Conservation (phyloP, 1,284 basidiomycete species). For the Chalciporus sp. region DNA sequence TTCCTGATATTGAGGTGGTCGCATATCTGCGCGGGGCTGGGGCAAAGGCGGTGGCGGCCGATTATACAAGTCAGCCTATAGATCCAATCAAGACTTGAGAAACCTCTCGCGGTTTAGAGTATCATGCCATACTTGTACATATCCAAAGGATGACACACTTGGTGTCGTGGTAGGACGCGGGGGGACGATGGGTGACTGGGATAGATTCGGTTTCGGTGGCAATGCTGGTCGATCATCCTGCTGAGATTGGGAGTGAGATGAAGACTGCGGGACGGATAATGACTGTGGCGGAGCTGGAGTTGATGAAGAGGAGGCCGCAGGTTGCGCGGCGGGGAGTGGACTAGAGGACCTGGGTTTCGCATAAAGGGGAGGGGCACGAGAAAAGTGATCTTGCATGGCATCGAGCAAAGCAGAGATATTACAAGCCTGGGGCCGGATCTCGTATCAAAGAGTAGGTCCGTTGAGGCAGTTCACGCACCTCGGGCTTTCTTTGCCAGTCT, state of each 20-base stretch:
- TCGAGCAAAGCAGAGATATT: slow-evolving; percentile 67
- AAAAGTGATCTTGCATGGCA: slow-evolving; percentile 81
- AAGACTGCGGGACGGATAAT: slow-evolving; percentile 17
- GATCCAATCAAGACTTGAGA: slow-evolving; percentile 8
- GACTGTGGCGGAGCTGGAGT: slow-evolving; percentile 18
- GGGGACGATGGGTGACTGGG: slow-evolving; percentile 20
- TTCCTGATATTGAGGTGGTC: slow-evolving; percentile 35
- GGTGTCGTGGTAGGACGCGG: slow-evolving; percentile 18
- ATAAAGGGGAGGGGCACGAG: slow-evolving; percentile 86
- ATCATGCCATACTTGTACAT: slow-evolving; percentile 23
- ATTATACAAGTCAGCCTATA: slow-evolving; percentile 36
- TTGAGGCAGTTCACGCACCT: slow-evolving; percentile 55
- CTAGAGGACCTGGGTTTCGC: slow-evolving; percentile 65
- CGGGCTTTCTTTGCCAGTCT: slow-evolving; percentile 82
- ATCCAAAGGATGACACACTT: slow-evolving; percentile 6
- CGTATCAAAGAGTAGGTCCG: slow-evolving; percentile 17
- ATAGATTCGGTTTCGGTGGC: slow-evolving; percentile 47
- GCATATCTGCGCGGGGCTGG: slow-evolving; percentile 27
- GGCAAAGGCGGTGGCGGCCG: slow-evolving; percentile 46
- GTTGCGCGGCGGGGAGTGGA: slow-evolving; percentile 23
- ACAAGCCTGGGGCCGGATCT: slow-evolving; percentile 55
- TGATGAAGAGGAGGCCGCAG: slow-evolving; percentile 27
- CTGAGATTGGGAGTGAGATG: slow-evolving; percentile 17
- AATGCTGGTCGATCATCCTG: slow-evolving; percentile 42
- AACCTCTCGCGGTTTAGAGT: slow-evolving; percentile 3